Evolutionary conservation across 768 basidiomycete genomes (phyloP).

Genomic region (Pleurotus tuoliensis): DNA sequence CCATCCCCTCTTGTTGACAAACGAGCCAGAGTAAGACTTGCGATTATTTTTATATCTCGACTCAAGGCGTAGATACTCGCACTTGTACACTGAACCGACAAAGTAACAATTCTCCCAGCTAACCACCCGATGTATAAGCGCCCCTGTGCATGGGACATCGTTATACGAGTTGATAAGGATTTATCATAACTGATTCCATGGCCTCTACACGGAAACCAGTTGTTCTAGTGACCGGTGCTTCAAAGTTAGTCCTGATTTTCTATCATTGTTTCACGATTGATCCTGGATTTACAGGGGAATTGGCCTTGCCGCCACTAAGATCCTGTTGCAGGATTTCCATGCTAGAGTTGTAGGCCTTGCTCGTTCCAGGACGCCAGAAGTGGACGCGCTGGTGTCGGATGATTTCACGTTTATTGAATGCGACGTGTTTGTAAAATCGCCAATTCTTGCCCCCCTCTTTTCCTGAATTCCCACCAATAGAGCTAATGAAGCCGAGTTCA

Average conservation of each 20-base stretch:
- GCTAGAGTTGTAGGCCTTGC: slow-evolving; percentile 76
- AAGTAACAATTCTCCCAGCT: too few species aligned
- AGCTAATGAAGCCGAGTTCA: slow-evolving; percentile 50
- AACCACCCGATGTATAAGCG: too few species aligned
- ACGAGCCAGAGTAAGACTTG: too few species aligned
- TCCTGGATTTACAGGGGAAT: slow-evolving; percentile 42
- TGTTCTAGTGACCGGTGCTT: slow-evolving; percentile 83
- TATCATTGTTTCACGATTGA: slow-evolving; percentile 2
- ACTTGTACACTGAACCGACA: too few species aligned
- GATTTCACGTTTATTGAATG: slow-evolving; percentile 58
- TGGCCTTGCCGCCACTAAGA: slow-evolving; percentile 73
- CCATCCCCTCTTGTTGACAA: too few species aligned
- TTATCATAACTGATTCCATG: background rate
- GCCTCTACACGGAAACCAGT: slow-evolving; percentile 40
- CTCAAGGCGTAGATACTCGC: too few species aligned
- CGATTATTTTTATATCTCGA: too few species aligned
- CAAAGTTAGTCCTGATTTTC: slow-evolving; percentile 43
- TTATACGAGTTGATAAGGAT: too few species aligned
- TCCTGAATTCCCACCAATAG: slow-evolving; percentile 32
- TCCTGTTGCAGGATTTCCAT: slow-evolving; percentile 58
- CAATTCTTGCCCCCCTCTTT: slow-evolving; percentile 8
- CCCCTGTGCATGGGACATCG: too few species aligned
- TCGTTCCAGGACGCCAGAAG: slow-evolving; percentile 63
- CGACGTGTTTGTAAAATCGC: slow-evolving; percentile 60
- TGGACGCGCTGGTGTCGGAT: slow-evolving; percentile 45